Base-by-base conservation (phyloP, 2,329 filamentous ascomycete genomes). In the Claviceps lovelessii region DNA sequence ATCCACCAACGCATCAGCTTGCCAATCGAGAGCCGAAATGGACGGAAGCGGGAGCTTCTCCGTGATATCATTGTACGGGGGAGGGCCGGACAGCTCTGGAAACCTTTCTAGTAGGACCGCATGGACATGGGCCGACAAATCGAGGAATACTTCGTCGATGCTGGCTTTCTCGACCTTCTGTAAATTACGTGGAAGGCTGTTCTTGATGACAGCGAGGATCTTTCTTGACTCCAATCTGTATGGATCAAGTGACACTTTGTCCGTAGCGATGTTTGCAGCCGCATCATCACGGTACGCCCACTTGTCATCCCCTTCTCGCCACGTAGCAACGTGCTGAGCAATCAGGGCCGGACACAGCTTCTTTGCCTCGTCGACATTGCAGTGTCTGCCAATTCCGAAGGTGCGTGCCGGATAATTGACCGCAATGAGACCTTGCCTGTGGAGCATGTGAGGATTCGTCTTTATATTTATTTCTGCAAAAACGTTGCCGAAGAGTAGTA, bases 61-160 rank as follows among this genome's bases (percentile, higher is more conserved):
- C 2, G 78, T 77, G 1, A 79, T 78, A 62, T 93, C 85, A 60
- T 88, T 83, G 60, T 88, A 86, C 1, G 85, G 84, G n/a, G 85
- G 76, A 6, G 82, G 80, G 13, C 58, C 63, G 11, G 62, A 61
- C 51, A 97, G 70, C 66, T 93, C 85, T 0, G 88, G 83, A 67
- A 89, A 95, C 52, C 87, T 75, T 60, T 87, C 76, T 45, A 95
- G 69, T 51, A 98, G 72, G 33, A 86, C 75, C 2, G 77, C 76
- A 67, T 94, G 87, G 3, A 96, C 79, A 57, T 96, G 86, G 0
- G 86, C 84, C 10, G 89, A 95, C 51, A 98, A 70, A 69, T 98
- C 93, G 57, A 97, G 73, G 65, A 96, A 98, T 9, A 96, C 90
- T 69, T 98, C 93, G 66, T 98, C 93, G 54, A 97, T 87, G 64